Conservation (phyloP, 139 green algal species). For the Chlamydomonas sp. region DNA sequence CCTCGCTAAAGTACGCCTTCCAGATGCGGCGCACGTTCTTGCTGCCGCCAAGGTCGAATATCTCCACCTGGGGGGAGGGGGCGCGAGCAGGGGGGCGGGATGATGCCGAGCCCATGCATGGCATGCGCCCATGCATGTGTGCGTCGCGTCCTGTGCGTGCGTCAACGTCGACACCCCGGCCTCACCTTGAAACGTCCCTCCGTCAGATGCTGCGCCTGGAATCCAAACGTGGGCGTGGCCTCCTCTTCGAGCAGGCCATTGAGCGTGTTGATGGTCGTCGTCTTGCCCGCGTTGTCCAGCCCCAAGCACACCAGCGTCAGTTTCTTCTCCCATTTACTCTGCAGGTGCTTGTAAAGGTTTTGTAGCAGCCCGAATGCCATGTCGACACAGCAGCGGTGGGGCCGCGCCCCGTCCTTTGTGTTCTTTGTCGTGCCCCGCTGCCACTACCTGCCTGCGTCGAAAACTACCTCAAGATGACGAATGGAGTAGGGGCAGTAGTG, state of each 20-base stretch:
- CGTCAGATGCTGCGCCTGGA: slow-evolving; percentile 25
- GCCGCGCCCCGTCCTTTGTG: too few relatives aligned
- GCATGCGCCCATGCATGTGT: neutral
- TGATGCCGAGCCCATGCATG: neutral
- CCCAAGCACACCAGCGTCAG: slow-evolving; percentile 36
- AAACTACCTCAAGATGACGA: too few relatives aligned
- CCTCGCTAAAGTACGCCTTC: slow-evolving; percentile 45
- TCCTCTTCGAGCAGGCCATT: slow-evolving; percentile 31
- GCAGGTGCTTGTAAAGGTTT: slow-evolving; percentile 11
- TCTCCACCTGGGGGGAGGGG: neutral
- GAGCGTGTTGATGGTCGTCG: slow-evolving; percentile 33
- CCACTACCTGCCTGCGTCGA: too few relatives aligned
- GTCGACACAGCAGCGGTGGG: too few relatives aligned
- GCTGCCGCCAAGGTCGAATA: slow-evolving; percentile 49
- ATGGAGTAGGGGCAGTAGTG: too few relatives aligned
- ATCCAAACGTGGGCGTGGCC: slow-evolving; percentile 42
- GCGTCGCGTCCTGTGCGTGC: neutral
- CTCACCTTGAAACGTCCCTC: slow-evolving; percentile 32
- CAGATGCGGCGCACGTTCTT: slow-evolving; percentile 47
- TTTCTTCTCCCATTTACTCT: slow-evolving; percentile 6
- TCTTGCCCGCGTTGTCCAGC: slow-evolving; percentile 50
- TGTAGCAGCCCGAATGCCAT: slow-evolving; percentile 14
- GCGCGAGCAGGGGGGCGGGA: neutral
- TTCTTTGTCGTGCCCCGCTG: too few relatives aligned
- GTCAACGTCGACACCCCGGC: too few relatives aligned